These are phyloP conservation scores for Aspergillus carbonarius DNA, from an alignment of 2,329 filamentous ascomycete species.

Conservation along the genomic window DNA sequence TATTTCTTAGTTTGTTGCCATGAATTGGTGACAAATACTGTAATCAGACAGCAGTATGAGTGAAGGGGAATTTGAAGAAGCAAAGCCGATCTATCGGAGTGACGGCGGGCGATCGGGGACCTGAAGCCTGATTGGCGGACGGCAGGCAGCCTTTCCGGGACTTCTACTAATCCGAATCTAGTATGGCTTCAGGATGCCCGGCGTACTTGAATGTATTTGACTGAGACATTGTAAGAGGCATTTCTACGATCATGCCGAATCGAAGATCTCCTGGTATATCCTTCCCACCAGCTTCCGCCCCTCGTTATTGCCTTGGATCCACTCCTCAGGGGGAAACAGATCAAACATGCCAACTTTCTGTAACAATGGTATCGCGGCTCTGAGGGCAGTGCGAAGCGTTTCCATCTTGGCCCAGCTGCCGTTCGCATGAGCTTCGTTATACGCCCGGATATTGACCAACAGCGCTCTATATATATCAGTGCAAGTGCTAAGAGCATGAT, in stretches of 20 bases:
- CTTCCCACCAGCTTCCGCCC: not conserved
- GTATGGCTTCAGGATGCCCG: not conserved
- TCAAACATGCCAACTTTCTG: not conserved
- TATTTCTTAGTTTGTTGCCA: not conserved
- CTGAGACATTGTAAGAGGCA: not conserved
- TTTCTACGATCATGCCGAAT: not conserved
- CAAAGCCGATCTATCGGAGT: not conserved
- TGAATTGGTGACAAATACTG: not conserved
- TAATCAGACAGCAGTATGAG: no score
- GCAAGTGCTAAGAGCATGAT: not conserved
- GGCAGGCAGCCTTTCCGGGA: not conserved
- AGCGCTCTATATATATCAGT: not conserved
- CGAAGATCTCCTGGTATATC: not conserved
- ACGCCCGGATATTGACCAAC: not conserved
- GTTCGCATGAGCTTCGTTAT: not conserved
- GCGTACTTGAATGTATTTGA: no score
- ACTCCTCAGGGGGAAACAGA: not conserved
- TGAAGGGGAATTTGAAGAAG: not conserved
- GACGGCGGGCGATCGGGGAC: no score
- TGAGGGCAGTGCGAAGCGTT: not conserved
- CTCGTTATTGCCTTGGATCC: not conserved
- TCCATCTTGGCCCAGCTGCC: not conserved
- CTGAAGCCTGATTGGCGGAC: no score
- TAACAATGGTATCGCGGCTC: not conserved
- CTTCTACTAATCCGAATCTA: not conserved